A percentile compares a stretch with the other conserved stretches of the same genome.
phyloP scores from a whole-genome alignment of 441 rosid species.

The Populus tomentosa region DNA sequence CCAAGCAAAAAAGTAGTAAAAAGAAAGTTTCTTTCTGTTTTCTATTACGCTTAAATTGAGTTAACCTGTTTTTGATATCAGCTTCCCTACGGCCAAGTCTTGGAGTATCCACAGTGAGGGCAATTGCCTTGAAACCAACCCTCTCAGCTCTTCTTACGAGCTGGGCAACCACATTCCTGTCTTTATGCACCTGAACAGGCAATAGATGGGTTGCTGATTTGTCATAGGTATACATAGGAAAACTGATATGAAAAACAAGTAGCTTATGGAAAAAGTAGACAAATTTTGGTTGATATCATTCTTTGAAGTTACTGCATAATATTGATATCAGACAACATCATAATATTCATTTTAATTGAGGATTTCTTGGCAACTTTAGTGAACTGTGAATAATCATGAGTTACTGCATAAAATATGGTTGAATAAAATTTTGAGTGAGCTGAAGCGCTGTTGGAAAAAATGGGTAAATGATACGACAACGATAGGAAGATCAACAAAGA shows the following conservation, averaged over 20 bases:
- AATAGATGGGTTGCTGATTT: neutral
- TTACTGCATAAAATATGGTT: neutral
- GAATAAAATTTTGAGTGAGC: neutral
- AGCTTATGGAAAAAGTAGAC: neutral
- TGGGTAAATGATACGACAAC: neutral
- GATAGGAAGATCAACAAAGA: neutral
- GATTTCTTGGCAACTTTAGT: neutral
- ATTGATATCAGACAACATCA: neutral
- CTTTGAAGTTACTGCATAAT: neutral
- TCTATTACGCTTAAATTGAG: neutral
- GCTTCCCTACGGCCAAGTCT: conserved; percentile 96
- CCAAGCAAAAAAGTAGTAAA: too few species aligned
- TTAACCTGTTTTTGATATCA: conserved; percentile 91
- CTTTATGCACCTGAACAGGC: conserved; percentile 57
- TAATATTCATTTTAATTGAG: too few species aligned
- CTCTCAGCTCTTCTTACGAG: conserved; percentile 89
- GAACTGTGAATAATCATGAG: neutral
- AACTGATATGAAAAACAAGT: neutral
- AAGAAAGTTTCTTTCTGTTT: neutral
- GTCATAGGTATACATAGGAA: neutral
- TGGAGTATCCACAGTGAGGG: conserved; percentile 95
- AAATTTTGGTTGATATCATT: neutral
- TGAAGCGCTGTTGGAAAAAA: too few species aligned
- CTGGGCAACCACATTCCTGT: conserved; percentile 83
- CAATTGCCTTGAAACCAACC: conserved; percentile 96